Conservation (phyloP, 73 alveolate species). For the Stentor roeselii region DNA sequence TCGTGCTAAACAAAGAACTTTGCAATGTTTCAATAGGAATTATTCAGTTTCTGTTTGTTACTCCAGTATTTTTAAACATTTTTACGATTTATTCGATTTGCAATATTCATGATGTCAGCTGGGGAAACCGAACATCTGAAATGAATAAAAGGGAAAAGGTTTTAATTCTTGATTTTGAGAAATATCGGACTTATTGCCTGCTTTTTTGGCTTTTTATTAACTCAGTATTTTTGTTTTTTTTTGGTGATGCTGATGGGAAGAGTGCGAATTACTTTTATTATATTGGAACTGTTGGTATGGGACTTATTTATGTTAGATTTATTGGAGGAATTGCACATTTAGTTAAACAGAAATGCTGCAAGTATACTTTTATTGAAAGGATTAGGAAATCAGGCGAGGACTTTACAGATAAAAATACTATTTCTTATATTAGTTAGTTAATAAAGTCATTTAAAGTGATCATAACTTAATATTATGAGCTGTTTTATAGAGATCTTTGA, state of each 20-base stretch:
- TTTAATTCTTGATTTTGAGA: background rate
- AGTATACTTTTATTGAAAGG: background rate
- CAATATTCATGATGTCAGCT: slow-evolving; percentile 15
- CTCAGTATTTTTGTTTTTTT: background rate
- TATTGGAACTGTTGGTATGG: background rate
- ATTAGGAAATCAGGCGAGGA: no score
- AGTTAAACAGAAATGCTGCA: slow-evolving; percentile 8
- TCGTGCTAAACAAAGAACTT: background rate
- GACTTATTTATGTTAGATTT: slow-evolving; percentile 1
- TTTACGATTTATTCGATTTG: slow-evolving; percentile 22
- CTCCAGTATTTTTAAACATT: slow-evolving; percentile 7
- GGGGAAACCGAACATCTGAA: slow-evolving; percentile 15
- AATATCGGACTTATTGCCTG: background rate
- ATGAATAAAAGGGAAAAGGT: background rate
- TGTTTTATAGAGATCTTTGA: no score
- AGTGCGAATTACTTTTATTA: background rate
- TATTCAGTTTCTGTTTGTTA: slow-evolving; percentile 9
- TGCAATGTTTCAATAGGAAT: slow-evolving; percentile 37
- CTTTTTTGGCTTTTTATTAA: background rate
- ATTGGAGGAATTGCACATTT: background rate
- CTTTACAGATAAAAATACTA: no score
- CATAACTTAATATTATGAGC: no score
- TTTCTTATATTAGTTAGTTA: no score
- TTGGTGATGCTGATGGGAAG: no score
- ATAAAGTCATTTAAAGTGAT: no score